Conservation (phyloP, 345 rosid species). For the Hibiscus mutabilis region DNA sequence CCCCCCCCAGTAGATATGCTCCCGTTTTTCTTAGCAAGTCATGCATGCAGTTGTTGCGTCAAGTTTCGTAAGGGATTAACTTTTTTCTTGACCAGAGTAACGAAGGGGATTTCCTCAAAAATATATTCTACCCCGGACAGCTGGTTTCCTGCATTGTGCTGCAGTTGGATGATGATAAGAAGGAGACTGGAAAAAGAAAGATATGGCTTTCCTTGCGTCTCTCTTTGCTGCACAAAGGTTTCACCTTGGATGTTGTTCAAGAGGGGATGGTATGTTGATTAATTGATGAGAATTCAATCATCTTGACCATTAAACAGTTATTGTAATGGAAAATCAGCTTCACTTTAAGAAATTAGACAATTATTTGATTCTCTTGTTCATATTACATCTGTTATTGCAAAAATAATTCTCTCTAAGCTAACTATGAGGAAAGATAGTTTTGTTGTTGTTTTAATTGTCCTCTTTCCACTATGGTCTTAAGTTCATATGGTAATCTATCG, state of each 20-base stretch:
- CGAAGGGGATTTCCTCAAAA: slow-evolving; percentile 46
- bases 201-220: slow-evolving; percentile 89
- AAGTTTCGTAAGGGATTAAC: background rate
- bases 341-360: background rate
- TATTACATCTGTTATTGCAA: background rate
- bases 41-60: background rate
- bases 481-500: background rate
- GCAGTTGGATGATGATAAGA: slow-evolving; percentile 74
- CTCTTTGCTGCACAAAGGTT: slow-evolving; percentile 68
- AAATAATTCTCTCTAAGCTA: background rate
- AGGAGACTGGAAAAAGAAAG: slow-evolving; percentile 65
- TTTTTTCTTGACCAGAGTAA: slow-evolving; percentile 37
- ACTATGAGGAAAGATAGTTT: background rate
- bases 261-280: slow-evolving; percentile 75
- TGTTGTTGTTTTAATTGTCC: background rate
- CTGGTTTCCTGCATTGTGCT: slow-evolving; percentile 84
- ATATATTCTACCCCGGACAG: slow-evolving; percentile 57
- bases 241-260: slow-evolving; percentile 66
- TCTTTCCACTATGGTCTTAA: background rate
- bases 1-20: background rate
- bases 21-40: background rate
- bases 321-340: background rate
- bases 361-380: background rate
- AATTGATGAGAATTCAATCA: background rate
- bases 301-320: background rate